Conservation (phyloP, 768 basidiomycete species). For the Tricholoma matsutake region DNA sequence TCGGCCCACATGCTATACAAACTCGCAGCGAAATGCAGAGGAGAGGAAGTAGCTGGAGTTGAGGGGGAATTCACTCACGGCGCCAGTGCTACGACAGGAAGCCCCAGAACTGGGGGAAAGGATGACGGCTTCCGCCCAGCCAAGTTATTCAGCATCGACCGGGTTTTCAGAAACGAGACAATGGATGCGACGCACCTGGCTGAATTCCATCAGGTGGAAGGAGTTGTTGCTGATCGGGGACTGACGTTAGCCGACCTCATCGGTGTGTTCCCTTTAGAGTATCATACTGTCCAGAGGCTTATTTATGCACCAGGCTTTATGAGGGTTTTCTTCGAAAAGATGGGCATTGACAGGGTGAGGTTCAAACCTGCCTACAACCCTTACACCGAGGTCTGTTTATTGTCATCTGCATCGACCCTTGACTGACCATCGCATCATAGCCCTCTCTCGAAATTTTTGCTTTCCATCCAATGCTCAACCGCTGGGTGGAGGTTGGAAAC, state of each 20-base stretch:
- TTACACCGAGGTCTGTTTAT: slow-evolving; percentile 75
- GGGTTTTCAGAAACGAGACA: slow-evolving; percentile 98
- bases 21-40: slow-evolving; percentile 80
- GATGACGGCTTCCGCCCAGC: slow-evolving; percentile 85
- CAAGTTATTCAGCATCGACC: slow-evolving; percentile 95
- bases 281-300: neutral
- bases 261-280: slow-evolving; percentile 44
- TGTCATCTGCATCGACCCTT: neutral
- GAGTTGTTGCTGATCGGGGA: slow-evolving; percentile 92
- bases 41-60: slow-evolving; percentile 46
- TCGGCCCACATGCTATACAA: slow-evolving; percentile 93
- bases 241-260: slow-evolving; percentile 94
- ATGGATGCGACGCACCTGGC: slow-evolving; percentile 98
- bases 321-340: slow-evolving; percentile 97
- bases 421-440: slow-evolving; percentile 33
- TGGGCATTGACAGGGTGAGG: slow-evolving; percentile 89
- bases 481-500: slow-evolving; percentile 98
- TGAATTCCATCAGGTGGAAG: slow-evolving; percentile 99
- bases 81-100: slow-evolving; percentile 28
- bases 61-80: slow-evolving; percentile 40
- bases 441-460: slow-evolving; percentile 98
- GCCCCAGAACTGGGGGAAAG: slow-evolving; percentile 28
- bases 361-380: slow-evolving; percentile 99
- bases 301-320: slow-evolving; percentile 72
- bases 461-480: slow-evolving; percentile 89